Conservation (phyloP, 2,329 filamentous ascomycete genomes). For the Seiridium cupressi region DNA sequence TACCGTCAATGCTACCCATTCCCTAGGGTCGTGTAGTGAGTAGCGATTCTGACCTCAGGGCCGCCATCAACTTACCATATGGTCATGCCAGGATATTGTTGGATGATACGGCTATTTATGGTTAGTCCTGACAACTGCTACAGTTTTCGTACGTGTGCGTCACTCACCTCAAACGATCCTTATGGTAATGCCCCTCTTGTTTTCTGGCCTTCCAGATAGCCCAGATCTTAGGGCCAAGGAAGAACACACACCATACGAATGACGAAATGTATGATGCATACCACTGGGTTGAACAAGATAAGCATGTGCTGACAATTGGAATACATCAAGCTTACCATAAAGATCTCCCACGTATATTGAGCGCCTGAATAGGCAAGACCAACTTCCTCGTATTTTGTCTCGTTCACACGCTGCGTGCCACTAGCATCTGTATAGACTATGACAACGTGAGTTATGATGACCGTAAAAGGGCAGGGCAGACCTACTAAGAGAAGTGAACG, state of each 20-base stretch:
- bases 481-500: slow-evolving; percentile 31
- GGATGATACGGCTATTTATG: neutral
- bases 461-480: neutral
- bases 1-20: neutral
- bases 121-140: neutral
- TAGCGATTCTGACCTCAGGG: neutral
- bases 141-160: neutral
- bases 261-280: slow-evolving; percentile 59
- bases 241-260: slow-evolving; percentile 54
- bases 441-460: neutral
- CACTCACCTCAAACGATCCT: slow-evolving; percentile 3
- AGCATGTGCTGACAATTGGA: neutral
- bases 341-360: slow-evolving; percentile 57
- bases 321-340: slow-evolving; percentile 22
- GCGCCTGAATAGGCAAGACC: slow-evolving; percentile 57
- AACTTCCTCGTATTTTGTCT: slow-evolving; percentile 43
- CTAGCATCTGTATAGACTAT: slow-evolving; percentile 3
- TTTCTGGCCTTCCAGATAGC: slow-evolving; percentile 5
- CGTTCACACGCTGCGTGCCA: slow-evolving; percentile 29
- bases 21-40: neutral
- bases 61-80: neutral
- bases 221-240: slow-evolving; percentile 1
- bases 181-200: neutral
- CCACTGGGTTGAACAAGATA: neutral
- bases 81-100: slow-evolving; percentile 1